Evolutionary conservation across 768 basidiomycete species (phyloP), one percentile per base, ranked within the genome.

Genomic region (Leucocoprinus sp.): DNA sequence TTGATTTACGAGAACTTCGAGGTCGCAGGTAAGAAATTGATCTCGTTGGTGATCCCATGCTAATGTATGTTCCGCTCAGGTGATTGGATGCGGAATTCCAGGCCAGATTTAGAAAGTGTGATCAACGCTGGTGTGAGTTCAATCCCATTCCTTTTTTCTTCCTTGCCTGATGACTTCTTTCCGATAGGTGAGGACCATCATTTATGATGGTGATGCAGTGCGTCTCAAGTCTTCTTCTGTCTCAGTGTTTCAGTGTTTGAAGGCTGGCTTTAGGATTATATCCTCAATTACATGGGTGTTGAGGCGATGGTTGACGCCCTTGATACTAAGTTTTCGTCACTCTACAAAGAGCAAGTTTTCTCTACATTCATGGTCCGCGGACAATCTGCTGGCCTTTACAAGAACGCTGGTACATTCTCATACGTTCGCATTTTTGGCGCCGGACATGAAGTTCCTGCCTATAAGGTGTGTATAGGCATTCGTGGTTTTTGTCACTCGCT

Each of bases 121-220:
- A 77, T 82, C 53, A 68, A 79, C 48, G 67, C 76, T 39, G 78
- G 79, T 8, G 75, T 58, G 49, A 40, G 59, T 49, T 3, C 19
- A 18, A 33, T 34, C 9, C 24, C 11, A 26, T n/a, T n/a, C 17
- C 12, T 11, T 7, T n/a, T n/a, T n/a, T n/a, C n/a, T n/a, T n/a
- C n/a, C n/a, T n/a, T n/a, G n/a, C n/a, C n/a, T n/a, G n/a, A n/a
- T n/a, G n/a, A 1, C 27, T 43, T 18, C 8, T 44, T 11, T 18
- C 23, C 15, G 17, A 2, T 38, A 67, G 66, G 57, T 68, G 27
- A 55, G 72, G 43, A 75, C 73, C 14, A 55, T 76, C 33, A 55
- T 79, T n/a, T 80, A 67, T 49, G 74, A 72, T 45, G 78, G 78
- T 22, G 77, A 79, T 54, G 78, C 75, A 21, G 74, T 75, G 50